These are phyloP conservation scores for Sherardia arvensis DNA, from an alignment of 257 asterid genomes.

Conservation along the genomic window DNA sequence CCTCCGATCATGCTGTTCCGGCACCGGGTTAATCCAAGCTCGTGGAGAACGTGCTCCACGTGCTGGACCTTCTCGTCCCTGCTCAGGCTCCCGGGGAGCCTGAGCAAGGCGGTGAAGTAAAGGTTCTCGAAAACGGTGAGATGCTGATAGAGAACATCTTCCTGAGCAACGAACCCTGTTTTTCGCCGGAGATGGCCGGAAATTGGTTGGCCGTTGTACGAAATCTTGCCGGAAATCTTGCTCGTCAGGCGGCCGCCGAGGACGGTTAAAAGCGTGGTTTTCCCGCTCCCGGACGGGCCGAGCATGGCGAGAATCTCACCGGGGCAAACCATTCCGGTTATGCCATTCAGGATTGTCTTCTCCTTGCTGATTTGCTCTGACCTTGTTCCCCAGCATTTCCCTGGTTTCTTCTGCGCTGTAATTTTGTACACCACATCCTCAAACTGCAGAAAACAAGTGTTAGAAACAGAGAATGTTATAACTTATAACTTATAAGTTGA, in stretches of 20 bases:
- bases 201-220: slow-evolving; percentile 73
- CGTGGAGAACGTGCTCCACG: slow-evolving; percentile 69
- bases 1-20: slow-evolving; percentile 83
- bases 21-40: slow-evolving; percentile 58
- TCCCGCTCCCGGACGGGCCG: slow-evolving; percentile 97
- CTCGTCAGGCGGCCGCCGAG: slow-evolving; percentile 93
- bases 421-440: slow-evolving; percentile 84
- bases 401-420: slow-evolving; percentile 25
- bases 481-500: too few species aligned
- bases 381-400: slow-evolving; percentile 30
- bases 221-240: slow-evolving; percentile 68
- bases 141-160: slow-evolving; percentile 75
- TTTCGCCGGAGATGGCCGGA: slow-evolving; percentile 65
- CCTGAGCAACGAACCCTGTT: slow-evolving; percentile 90
- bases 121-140: slow-evolving; percentile 84
- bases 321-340: slow-evolving; percentile 79
- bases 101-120: slow-evolving; percentile 65
- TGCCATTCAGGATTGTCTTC: slow-evolving; percentile 77
- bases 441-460: slow-evolving; percentile 42
- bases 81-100: slow-evolving; percentile 54
- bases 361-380: slow-evolving; percentile 28
- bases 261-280: slow-evolving; percentile 88
- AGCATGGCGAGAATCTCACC: slow-evolving; percentile 95
- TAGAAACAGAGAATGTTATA: not conserved
- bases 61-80: slow-evolving; percentile 49